Evolutionary conservation across 805 yeast species (phyloP).

Genomic region (Candida peoriensis): DNA sequence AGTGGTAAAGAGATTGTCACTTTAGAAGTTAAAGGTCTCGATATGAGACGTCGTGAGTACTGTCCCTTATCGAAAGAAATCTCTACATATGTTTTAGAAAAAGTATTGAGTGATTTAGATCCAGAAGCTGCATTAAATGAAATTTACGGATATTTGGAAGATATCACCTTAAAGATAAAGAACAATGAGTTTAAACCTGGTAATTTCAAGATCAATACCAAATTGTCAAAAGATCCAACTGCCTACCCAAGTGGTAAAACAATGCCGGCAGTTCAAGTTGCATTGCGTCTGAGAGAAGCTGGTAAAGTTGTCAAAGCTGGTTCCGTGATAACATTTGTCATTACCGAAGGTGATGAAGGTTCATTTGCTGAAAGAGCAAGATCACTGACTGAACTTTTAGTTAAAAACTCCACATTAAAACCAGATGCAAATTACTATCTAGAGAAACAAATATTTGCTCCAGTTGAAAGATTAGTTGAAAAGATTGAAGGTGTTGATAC

Average conservation of each 20-base stretch:
- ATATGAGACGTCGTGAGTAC: slow-evolving; percentile 94
- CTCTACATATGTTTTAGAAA: slow-evolving; percentile 68
- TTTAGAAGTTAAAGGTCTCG: slow-evolving; percentile 92
- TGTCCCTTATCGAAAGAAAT: slow-evolving; percentile 90
- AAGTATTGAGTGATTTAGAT: slow-evolving; percentile 66
- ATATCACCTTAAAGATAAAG: slow-evolving; percentile 51
- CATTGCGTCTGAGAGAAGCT: slow-evolving; percentile 68
- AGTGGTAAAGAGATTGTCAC: slow-evolving; percentile 51
- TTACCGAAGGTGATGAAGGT: slow-evolving; percentile 49
- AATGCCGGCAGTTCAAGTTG: slow-evolving; percentile 90
- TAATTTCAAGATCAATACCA: slow-evolving; percentile 78
- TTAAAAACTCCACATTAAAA: slow-evolving; percentile 41
- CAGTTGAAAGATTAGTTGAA: slow-evolving; percentile 82
- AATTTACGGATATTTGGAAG: slow-evolving; percentile 67
- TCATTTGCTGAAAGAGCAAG: slow-evolving; percentile 78
- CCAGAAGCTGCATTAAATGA: slow-evolving; percentile 71
- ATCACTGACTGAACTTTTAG: slow-evolving; percentile 68
- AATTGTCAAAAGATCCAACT: slow-evolving; percentile 81
- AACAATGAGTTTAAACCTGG: slow-evolving; percentile 57
- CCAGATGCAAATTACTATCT: slow-evolving; percentile 80
- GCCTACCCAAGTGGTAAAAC: slow-evolving; percentile 77
- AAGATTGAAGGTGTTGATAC: slow-evolving; percentile 84
- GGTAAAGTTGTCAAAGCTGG: slow-evolving; percentile 89
- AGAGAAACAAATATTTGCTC: slow-evolving; percentile 85
- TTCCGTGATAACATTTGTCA: slow-evolving; percentile 81